Percentiles rank a stretch among this genome's conserved stretches.
Conservation (phyloP, 2,329 filamentous ascomycete genomes). For the Trichoderma endophyticum region DNA sequence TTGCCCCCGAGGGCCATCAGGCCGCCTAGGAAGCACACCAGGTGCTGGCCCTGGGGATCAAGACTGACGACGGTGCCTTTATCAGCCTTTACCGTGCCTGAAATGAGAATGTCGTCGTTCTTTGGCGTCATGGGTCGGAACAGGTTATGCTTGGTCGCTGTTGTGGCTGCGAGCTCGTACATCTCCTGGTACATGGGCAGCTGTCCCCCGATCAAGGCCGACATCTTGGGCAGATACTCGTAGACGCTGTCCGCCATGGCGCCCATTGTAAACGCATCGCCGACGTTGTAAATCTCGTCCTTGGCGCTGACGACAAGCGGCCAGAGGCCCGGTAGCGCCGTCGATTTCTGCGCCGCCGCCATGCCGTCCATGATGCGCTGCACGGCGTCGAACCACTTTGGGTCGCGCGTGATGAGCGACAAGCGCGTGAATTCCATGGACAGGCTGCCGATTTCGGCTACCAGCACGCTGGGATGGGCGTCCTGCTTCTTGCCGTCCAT, state of each 20-base stretch:
- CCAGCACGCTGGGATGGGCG: conserved; percentile 33
- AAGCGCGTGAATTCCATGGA: conserved; percentile 70
- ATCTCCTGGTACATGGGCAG: conserved; percentile 58
- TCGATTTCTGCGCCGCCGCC: conserved; percentile 64
- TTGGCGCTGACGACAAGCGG: conserved; percentile 60
- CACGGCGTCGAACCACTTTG: conserved; percentile 72
- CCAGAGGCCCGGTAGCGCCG: conserved; percentile 71
- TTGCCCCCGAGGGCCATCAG: conserved; percentile 62
- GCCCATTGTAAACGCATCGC: conserved; percentile 47
- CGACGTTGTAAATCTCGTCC: conserved; percentile 43
- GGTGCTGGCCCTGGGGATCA: conserved; percentile 47
- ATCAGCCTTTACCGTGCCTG: conserved; percentile 47
- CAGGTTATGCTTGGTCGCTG: conserved; percentile 59
- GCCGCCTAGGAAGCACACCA: conserved; percentile 64
- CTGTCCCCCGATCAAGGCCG: conserved; percentile 61
- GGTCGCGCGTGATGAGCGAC: conserved; percentile 64
- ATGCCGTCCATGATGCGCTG: conserved; percentile 66
- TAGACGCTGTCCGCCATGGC: conserved; percentile 55
- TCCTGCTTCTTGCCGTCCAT: conserved; percentile 25
- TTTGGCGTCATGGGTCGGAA: conserved; percentile 66
- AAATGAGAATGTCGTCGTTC: conserved; percentile 61
- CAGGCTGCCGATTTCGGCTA: conserved; percentile 64
- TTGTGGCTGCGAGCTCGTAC: conserved; percentile 59
- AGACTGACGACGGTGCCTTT: conserved; percentile 46
- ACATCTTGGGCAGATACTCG: conserved; percentile 61